Evolutionary conservation across 768 basidiomycete genomes (phyloP), one percentile per base, ranked within the genome.

Genomic region (Hygrocybe coccinea): DNA sequence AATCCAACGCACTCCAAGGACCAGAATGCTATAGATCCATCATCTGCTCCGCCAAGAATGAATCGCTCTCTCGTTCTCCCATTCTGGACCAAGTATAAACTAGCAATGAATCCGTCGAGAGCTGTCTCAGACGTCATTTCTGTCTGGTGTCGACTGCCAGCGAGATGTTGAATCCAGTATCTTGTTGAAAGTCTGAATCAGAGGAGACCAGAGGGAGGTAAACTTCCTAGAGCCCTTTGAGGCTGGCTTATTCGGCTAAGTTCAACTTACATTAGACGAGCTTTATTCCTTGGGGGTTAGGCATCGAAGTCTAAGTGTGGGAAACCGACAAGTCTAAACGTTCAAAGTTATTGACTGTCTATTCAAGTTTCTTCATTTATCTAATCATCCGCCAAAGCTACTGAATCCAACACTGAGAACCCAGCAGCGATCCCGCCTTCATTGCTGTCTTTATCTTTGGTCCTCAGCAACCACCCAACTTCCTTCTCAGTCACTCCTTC

Each of bases 341-440:
- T 38, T 38, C 37, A 38, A 9, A n/a, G 9, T 9, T 19, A 41
- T 41, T 12, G 11, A 46, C 7, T 2, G 12, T n/a, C 15, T 12
- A 46, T 19, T 22, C 17, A 8, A 29, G 22, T 22, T n/a, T n/a
- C n/a, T n/a, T n/a, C n/a, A n/a, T n/a, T n/a, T n/a, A n/a, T n/a
- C 19, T 59, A 72, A 52, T 60, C 69, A 57, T 78, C 74, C 17
- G 87, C 79, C 35, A 90, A 71, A 11, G 88, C 67, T 48, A 89
- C 60, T 1, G 85, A 86, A 66, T 90, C 88, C 47, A 90, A 67
- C 5, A 89, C 87, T 2, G 85, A 86, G 64, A 85, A 88, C 11
- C 92, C 92, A 47, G 86, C 85, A 2, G 88, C 89, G 3, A 93
- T 86, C 2, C 94, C 93, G 5, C 94, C 94, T 65, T 99, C 95